Percentiles rank a stretch among this genome's conserved stretches.
Conservation (phyloP, 2,329 filamentous ascomycete genomes). For the Claviceps spartinae region DNA sequence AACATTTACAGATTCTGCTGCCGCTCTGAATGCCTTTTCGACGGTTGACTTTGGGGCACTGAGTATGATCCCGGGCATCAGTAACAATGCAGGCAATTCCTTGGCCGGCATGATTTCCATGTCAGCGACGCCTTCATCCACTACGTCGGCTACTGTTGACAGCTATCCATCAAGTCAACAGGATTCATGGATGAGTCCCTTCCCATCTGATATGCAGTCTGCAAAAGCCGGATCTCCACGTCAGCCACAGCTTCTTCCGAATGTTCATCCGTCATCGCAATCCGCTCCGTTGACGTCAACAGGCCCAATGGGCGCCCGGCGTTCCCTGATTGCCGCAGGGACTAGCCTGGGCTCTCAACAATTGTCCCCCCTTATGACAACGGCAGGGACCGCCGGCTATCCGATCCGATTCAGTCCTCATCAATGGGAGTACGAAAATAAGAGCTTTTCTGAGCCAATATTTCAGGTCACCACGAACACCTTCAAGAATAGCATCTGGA, state of each 20-base stretch:
- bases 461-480: slow-evolving; percentile 38
- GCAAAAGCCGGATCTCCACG: slow-evolving; percentile 10
- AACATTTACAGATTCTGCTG: slow-evolving; percentile 26
- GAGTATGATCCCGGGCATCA: slow-evolving; percentile 34
- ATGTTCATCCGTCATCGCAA: slow-evolving; percentile 17
- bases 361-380: slow-evolving; percentile 1
- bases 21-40: slow-evolving; percentile 27
- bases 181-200: slow-evolving; percentile 24
- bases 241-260: slow-evolving; percentile 17
- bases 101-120: slow-evolving; percentile 20
- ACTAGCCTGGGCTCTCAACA: slow-evolving; percentile 6
- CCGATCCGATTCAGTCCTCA: slow-evolving; percentile 36
- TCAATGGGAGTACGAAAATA: slow-evolving; percentile 34
- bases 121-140: slow-evolving; percentile 16
- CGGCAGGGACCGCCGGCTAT: slow-evolving; percentile 12
- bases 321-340: slow-evolving; percentile 4
- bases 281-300: slow-evolving; percentile 19
- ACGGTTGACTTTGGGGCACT: slow-evolving; percentile 29
- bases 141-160: slow-evolving; percentile 14
- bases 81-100: slow-evolving; percentile 5
- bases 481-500: slow-evolving; percentile 55
- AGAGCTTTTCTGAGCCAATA: slow-evolving; percentile 29
- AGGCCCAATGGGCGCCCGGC: slow-evolving; percentile 7
- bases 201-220: slow-evolving; percentile 13
- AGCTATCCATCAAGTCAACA: slow-evolving; percentile 22